Percentiles rank a stretch among this genome's conserved stretches.
Conservation (phyloP, 495 filamentous ascomycete species). For the Aspergillus bridgeri region DNA sequence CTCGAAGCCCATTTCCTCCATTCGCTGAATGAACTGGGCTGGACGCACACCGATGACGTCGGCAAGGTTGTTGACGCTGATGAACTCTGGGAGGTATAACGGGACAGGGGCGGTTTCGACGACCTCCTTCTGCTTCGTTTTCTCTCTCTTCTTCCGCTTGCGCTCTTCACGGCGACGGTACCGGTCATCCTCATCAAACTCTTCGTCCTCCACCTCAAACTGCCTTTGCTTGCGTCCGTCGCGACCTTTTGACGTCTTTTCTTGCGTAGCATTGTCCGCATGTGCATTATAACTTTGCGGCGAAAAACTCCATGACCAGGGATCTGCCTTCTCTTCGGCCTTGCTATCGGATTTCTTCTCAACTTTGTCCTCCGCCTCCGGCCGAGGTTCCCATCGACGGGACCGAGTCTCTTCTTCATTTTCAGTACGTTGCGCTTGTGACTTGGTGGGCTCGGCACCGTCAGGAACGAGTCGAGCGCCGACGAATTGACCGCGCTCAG, state of each 20-base stretch:
- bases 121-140: constrained; percentile 32
- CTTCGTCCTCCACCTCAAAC: constrained; percentile 25
- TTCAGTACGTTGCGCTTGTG: background rate
- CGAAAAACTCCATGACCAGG: constrained; percentile 38
- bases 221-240: constrained; percentile 24
- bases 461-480: background rate
- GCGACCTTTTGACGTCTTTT: constrained; percentile 26
- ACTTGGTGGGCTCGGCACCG: background rate
- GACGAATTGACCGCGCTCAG: background rate
- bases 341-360: too few species aligned
- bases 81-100: constrained; percentile 84
- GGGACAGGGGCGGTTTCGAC: constrained; percentile 48
- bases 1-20: constrained; percentile 77
- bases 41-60: constrained; percentile 67
- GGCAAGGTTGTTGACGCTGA: constrained; percentile 84
- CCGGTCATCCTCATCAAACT: constrained; percentile 36
- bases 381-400: background rate
- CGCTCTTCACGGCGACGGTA: constrained; percentile 35
- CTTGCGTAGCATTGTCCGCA: constrained; percentile 3
- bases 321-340: constrained; percentile 15
- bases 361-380: constrained; percentile 8
- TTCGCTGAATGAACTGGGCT: constrained; percentile 67
- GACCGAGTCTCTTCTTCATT: background rate
- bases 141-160: constrained; percentile 46
- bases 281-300: constrained; percentile 23